phyloP scores from a whole-genome alignment of 2,329 filamentous ascomycete species.

The Diplodia mutila region DNA sequence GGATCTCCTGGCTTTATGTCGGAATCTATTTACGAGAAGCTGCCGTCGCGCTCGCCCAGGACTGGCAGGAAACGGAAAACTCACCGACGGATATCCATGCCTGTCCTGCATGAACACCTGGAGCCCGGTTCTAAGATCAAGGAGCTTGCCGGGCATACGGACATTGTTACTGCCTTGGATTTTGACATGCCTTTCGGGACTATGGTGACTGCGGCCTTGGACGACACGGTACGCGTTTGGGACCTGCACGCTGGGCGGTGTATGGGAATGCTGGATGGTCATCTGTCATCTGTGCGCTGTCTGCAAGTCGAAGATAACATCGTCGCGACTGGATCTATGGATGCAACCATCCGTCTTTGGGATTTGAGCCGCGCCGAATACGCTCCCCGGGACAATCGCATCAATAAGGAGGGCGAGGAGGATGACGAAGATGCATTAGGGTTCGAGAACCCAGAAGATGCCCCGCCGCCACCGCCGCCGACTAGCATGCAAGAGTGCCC shows the following conservation, averaged over 20 bases:
- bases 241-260: slow-evolving; percentile 92
- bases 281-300: slow-evolving; percentile 89
- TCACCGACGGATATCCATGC: slow-evolving; percentile 80
- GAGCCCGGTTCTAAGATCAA: slow-evolving; percentile 86
- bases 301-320: slow-evolving; percentile 96
- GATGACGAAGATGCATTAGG: slow-evolving; percentile 63
- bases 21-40: slow-evolving; percentile 93
- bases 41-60: slow-evolving; percentile 63
- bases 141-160: slow-evolving; percentile 85
- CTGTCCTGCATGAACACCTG: slow-evolving; percentile 93
- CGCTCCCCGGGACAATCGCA: slow-evolving; percentile 65
- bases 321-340: slow-evolving; percentile 89
- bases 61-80: slow-evolving; percentile 59
- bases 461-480: slow-evolving; percentile 67
- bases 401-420: slow-evolving; percentile 48
- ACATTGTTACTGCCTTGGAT: slow-evolving; percentile 86
- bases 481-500: slow-evolving; percentile 88
- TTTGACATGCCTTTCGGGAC: slow-evolving; percentile 98
- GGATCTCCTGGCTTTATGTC: slow-evolving; percentile 79
- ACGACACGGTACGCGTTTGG: slow-evolving; percentile 95
- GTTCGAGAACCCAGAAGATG: slow-evolving; percentile 72
- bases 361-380: slow-evolving; percentile 89
- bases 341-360: slow-evolving; percentile 93
- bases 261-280: slow-evolving; percentile 88
- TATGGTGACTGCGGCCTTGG: slow-evolving; percentile 87